Evolutionary conservation across 31 red algal species (phyloP).

Genomic region (Endocladia muricata): DNA sequence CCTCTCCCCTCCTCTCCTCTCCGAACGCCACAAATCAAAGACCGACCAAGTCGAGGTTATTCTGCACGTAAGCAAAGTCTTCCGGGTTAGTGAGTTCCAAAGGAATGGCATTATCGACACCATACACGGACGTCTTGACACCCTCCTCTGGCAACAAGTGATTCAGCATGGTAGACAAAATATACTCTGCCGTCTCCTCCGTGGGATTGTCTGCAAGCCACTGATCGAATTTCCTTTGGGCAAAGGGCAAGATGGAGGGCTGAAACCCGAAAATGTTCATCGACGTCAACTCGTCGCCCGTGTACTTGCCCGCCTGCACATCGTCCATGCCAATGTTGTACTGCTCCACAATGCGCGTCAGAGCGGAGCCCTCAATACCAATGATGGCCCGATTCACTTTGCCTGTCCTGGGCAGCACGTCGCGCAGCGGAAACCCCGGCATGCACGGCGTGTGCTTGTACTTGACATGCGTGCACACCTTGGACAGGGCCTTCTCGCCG

Average conservation of each 20-base stretch:
- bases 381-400: constrained; percentile 82
- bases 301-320: constrained; percentile 63
- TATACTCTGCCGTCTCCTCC: constrained; percentile 70
- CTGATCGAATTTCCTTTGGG: constrained; percentile 60
- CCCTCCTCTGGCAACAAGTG: constrained; percentile 77
- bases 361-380: constrained; percentile 41
- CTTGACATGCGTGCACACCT: constrained; percentile 69
- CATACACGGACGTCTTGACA: constrained; percentile 55
- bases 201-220: constrained; percentile 40
- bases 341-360: constrained; percentile 79
- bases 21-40: too few species aligned
- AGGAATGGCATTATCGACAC: constrained; percentile 64
- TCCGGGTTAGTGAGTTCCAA: constrained; percentile 92
- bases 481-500: constrained; percentile 63
- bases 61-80: constrained; percentile 83
- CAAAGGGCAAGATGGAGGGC: constrained; percentile 51
- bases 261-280: constrained; percentile 94
- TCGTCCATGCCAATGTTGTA: constrained; percentile 86
- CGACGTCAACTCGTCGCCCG: constrained; percentile 83
- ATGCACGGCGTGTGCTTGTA: constrained; percentile 70
- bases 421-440: constrained; percentile 77
- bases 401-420: constrained; percentile 74
- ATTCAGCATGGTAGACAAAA: constrained; percentile 92
- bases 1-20: too few species aligned
- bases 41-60: constrained; percentile 82